Base-by-base conservation (phyloP, 306 rosid species). In the Benincasa hispida region DNA sequence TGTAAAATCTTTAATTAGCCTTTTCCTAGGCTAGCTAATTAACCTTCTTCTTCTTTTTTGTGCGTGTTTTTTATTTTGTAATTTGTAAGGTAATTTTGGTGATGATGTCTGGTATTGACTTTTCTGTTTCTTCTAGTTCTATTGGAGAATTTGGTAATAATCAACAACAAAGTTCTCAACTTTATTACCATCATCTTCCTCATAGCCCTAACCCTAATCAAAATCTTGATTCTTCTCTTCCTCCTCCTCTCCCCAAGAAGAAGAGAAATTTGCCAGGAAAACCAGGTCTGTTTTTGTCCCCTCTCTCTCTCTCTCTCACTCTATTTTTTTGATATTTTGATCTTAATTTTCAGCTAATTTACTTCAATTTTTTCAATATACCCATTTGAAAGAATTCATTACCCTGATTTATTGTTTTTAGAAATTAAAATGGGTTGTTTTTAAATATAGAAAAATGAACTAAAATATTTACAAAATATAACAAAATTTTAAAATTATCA, bases 201-300 rank as follows among this genome's bases (percentile, higher is more conserved):
- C 89, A 85, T 68, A 86, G 80, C 87, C 90, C 90, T 79, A 86
- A 86, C 67, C 69, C 69, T 30, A 61, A 30, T 9, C 47, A 41
- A 1, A 8, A 8, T 85, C 89, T 90, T 81, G 25, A 65, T 45
- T 45, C 51, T 45, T 3, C 12, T 6, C 62, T 22, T 25, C 22
- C 12, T 51, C 77, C 85, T 63, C 55, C 85, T 39, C 54, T 18
- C 22, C 34, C 75, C 62, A 89, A 89, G 82, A 89, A 89, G 87
- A 89, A 87, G 83, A 82, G 93, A 82, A 89, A 83, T 48, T 86
- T 85, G 8, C 93, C 93, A 5, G 93, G 93, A 80, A 89, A 89
- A 77, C 93, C 93, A 82, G 92, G 92, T 85, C 21, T 51, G 76
- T 8, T 47, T 10, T 30, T 3, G 34, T 19, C 62, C 6, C 8